These are phyloP conservation scores for Isatis lusitanica DNA, from an alignment of 441 rosid genomes.

Conservation along the genomic window DNA sequence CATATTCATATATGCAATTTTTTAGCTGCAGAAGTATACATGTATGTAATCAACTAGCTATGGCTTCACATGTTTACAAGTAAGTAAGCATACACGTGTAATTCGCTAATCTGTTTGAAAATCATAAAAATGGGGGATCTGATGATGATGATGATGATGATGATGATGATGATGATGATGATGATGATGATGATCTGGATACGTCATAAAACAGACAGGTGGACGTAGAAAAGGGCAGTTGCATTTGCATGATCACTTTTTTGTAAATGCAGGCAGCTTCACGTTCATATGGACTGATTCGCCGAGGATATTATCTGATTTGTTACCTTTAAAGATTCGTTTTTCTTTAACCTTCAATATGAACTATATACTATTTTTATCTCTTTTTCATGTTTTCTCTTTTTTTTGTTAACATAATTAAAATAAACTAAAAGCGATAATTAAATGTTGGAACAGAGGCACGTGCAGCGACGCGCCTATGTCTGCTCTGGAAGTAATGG, in stretches of 20 bases:
- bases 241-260: slow-evolving; percentile 25
- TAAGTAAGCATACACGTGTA: background rate
- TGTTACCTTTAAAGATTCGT: background rate
- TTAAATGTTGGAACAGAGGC: slow-evolving; percentile 18
- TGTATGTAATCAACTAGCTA: background rate
- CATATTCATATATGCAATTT: background rate
- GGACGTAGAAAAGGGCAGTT: slow-evolving; percentile 22
- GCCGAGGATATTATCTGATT: background rate
- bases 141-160: background rate
- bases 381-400: too few species aligned
- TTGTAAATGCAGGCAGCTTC: background rate
- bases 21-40: background rate
- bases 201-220: slow-evolving; percentile 25
- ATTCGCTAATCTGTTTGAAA: background rate
- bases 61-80: background rate
- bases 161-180: background rate
- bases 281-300: slow-evolving; percentile 12
- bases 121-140: background rate
- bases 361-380: too few species aligned
- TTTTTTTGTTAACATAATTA: too few species aligned
- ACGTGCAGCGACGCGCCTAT: slow-evolving; percentile 27
- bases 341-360: background rate
- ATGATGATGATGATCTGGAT: slow-evolving; percentile 9
- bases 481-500: background rate
- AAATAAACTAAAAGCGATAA: background rate